Evolutionary conservation across 176 grass and related monocot genomes (phyloP).

Genomic region (Coix lacrymajobi): DNA sequence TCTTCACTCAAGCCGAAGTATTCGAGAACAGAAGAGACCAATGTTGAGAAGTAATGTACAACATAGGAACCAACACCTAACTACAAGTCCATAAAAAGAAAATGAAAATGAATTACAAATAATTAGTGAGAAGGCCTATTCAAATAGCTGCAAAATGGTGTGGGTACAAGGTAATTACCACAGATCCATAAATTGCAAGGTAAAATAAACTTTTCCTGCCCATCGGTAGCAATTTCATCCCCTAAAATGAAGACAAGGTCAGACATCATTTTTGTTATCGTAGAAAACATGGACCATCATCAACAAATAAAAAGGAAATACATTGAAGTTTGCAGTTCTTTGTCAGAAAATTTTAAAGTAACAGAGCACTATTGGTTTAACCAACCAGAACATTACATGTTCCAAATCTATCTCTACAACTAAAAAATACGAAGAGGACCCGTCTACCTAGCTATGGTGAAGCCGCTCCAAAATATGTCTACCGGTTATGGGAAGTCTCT

Average conservation of each 20-base stretch:
- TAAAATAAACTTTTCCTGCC: constrained; percentile 88
- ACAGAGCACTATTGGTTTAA: not conserved
- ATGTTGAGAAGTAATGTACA: constrained; percentile 76
- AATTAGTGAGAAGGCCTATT: not conserved
- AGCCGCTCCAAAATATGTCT: too few relatives aligned
- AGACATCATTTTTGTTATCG: not conserved
- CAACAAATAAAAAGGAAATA: constrained; percentile 8
- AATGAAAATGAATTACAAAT: constrained; percentile 3
- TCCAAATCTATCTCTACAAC: not conserved
- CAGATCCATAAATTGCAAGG: constrained; percentile 90
- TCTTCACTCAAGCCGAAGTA: constrained; percentile 84
- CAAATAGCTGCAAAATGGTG: constrained; percentile 19
- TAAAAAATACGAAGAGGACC: too few relatives aligned
- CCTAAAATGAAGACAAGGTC: constrained; percentile 37
- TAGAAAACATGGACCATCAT: not conserved
- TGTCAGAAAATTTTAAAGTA: not conserved
- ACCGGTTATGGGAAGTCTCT: too few relatives aligned
- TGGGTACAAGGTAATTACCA: constrained; percentile 40
- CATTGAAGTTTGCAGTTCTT: not conserved
- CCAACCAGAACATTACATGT: not conserved
- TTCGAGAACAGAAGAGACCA: constrained; percentile 70
- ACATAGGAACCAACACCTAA: constrained; percentile 80
- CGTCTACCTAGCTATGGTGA: too few relatives aligned
- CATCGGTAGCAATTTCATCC: constrained; percentile 92
- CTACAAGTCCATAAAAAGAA: constrained; percentile 35